Evolutionary conservation across 2,329 filamentous ascomycete genomes (phyloP).

Genomic region (Pseudogymnoascus sp.): DNA sequence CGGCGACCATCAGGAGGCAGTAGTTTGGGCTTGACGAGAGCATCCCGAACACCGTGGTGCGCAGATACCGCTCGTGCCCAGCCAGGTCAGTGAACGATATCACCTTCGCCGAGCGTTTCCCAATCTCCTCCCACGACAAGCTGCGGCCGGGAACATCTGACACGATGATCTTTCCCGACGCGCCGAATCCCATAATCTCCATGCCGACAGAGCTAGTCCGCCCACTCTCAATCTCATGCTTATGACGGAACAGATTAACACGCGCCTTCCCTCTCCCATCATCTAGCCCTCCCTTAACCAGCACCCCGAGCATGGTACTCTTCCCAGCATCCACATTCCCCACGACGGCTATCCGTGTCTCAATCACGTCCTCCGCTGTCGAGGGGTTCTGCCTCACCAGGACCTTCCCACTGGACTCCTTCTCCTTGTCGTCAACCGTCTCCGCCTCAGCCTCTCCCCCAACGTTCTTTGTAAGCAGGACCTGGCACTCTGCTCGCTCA

Average conservation of each 20-base stretch:
- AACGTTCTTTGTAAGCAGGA: constrained; percentile 87
- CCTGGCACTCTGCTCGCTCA: constrained; percentile 66
- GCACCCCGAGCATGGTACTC: constrained; percentile 88
- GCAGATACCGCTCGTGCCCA: constrained; percentile 89
- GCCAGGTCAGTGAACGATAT: constrained; percentile 95
- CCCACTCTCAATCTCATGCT: constrained; percentile 94
- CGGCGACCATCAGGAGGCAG: constrained; percentile 95
- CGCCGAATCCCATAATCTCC: constrained; percentile 98
- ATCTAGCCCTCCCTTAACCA: constrained; percentile 92
- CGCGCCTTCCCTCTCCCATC: constrained; percentile 90
- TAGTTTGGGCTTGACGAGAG: constrained; percentile 95
- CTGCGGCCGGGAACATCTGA: constrained; percentile 78
- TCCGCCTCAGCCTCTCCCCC: constrained; percentile 69
- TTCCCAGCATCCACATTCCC: constrained; percentile 98
- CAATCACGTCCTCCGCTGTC: constrained; percentile 80
- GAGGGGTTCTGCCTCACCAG: constrained; percentile 70
- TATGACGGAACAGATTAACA: constrained; percentile 93
- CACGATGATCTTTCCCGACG: constrained; percentile 71
- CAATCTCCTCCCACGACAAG: constrained; percentile 96
- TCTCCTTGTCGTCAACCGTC: constrained; percentile 58
- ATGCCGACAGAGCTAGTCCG: constrained; percentile 94
- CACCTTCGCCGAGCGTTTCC: constrained; percentile 88
- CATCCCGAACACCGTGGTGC: constrained; percentile 93
- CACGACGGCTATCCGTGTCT: constrained; percentile 93
- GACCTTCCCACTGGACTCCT: constrained; percentile 75